phyloP scores from a whole-genome alignment of 2,329 filamentous ascomycete species.

The Achaetomium macrosporum region DNA sequence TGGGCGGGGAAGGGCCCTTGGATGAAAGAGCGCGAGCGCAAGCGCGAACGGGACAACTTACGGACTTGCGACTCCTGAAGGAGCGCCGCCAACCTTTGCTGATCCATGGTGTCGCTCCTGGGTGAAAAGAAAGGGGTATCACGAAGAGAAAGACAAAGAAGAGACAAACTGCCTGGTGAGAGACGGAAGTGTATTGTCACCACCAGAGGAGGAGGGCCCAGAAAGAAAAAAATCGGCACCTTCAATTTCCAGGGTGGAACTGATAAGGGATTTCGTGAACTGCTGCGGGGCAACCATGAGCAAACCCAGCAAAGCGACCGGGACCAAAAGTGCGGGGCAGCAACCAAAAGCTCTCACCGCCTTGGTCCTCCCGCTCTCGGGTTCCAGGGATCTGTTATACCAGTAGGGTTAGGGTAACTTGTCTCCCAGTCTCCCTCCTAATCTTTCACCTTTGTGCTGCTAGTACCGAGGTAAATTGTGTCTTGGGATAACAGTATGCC shows the following conservation, averaged over 20 bases:
- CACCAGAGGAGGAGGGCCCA: background rate
- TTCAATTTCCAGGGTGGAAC: conserved; percentile 20
- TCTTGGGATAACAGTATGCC: too few species aligned
- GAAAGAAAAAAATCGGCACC: conserved; percentile 2
- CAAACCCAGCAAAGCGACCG: background rate
- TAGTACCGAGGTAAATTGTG: too few species aligned
- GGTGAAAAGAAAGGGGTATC: conserved; percentile 20
- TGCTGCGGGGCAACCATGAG: conserved; percentile 13
- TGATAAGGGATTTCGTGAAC: conserved; percentile 15
- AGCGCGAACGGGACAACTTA: conserved; percentile 14
- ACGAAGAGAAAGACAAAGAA: conserved; percentile 14
- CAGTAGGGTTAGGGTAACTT: background rate
- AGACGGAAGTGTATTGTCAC: background rate
- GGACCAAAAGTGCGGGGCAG: conserved; percentile 10
- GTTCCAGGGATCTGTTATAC: too few species aligned
- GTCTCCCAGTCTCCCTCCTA: too few species aligned
- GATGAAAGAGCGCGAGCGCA: background rate
- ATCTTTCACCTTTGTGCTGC: too few species aligned
- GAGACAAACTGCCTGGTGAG: background rate
- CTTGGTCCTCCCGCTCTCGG: background rate
- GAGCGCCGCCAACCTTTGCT: conserved; percentile 24
- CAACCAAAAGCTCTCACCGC: background rate
- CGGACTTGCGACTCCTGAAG: conserved; percentile 26
- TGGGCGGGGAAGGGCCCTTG: too few species aligned
- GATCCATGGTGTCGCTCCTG: conserved; percentile 21